Percentiles rank a stretch among this genome's conserved stretches.
Conservation (phyloP, 805 yeast genomes). For the Tetrapisispora phaffii region DNA sequence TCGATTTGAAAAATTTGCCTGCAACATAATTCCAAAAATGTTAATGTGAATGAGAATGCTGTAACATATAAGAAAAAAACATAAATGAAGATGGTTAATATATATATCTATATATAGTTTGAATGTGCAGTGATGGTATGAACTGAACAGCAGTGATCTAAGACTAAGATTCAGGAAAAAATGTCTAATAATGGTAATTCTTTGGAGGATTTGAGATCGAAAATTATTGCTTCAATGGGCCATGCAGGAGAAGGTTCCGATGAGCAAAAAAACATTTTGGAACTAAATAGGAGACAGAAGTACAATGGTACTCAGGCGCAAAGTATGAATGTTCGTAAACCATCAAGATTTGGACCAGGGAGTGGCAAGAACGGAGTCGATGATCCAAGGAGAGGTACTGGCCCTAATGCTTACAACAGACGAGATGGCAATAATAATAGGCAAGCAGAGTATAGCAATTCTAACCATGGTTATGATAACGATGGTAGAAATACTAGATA, state of each 20-base stretch:
- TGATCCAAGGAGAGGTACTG: slow-evolving; percentile 12
- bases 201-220: slow-evolving; percentile 20
- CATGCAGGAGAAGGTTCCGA: neutral
- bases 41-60: too few species aligned
- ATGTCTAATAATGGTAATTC: slow-evolving; percentile 7
- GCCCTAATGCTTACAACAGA: neutral
- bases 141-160: too few species aligned
- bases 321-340: too few species aligned
- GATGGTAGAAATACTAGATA: neutral
- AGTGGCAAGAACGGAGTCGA: slow-evolving; percentile 5
- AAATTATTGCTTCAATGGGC: slow-evolving; percentile 23
- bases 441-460: neutral
- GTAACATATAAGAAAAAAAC: too few species aligned
- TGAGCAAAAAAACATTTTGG: neutral
- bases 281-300: slow-evolving; percentile 4
- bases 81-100: too few species aligned
- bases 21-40: too few species aligned
- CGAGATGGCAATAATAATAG: slow-evolving; percentile 3
- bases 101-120: too few species aligned
- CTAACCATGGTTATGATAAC: neutral
- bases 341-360: neutral
- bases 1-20: too few species aligned
- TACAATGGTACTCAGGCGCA: neutral
- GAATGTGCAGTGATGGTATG: too few species aligned
- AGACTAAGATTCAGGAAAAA: neutral